Evolutionary conservation across 2,329 filamentous ascomycete species (phyloP), one percentile per base, ranked within the genome.

Genomic region (Pseudogymnoascus sp.): DNA sequence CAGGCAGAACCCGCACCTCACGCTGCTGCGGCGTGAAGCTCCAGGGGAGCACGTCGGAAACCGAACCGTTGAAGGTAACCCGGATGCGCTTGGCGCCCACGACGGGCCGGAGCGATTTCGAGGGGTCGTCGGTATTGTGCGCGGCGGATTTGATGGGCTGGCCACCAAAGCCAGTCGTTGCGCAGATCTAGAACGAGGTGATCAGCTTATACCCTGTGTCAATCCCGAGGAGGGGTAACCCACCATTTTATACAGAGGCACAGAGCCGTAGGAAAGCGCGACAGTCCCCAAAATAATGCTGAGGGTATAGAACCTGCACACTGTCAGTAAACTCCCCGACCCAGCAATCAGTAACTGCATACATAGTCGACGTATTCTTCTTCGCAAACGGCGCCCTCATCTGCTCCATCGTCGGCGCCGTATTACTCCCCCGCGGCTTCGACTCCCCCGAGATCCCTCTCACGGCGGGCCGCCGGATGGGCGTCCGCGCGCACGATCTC

Each of bases 1-100:
- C 96, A 0, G 95, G 96, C 1, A 97, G 82, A 1, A 99, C 93
- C 63, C 91, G 87, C 61, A 99, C 95, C 79, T 99, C 95, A 64
- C 93, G 90, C 79, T 99, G 95, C 77, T 99, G 95, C 1, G 95
- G 95, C 1, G 87, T 87, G 76, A 99, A 99, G 75, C 97, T 97
- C 95, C 95, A 99, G 0, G 93, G 93, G 29, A 99, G 83, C 0
- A 96, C 87, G 74, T 97, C 95, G 1, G 93, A 97, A 1, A 97
- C 93, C 29, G 91, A 96, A 59, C 93, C 90, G 73, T 92, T 95
- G 83, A 99, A 99, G 26, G 93, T 97, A 68, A 99, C 93, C 65
- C 91, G 90, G 71, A 99, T 88, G 62, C 95, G 90, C 69, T 90
- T 90, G 64, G 90, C 89, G 69, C 86, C 82, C 17, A 86, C 90